A percentile compares a stretch with the other conserved stretches of the same genome.
Evolutionary conservation across 306 rosid genomes (phyloP).

Genomic region (Delonix regia): DNA sequence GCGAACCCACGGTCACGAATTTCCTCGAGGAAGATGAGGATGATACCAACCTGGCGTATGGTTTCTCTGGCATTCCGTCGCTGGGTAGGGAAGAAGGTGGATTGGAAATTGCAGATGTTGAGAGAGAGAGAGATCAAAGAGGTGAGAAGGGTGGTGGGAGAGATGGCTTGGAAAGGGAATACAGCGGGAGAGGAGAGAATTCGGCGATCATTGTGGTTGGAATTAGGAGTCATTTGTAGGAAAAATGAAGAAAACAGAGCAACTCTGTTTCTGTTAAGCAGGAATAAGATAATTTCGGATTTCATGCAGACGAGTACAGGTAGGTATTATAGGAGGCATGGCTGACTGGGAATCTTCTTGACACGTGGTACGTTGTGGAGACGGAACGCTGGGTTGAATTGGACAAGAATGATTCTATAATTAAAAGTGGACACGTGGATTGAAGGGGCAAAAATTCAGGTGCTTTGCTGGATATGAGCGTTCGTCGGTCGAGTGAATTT

Average conservation of each 20-base stretch:
- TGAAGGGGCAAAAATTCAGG: neutral
- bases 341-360: neutral
- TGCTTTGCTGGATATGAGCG: neutral
- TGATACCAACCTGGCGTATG: conserved; percentile 49
- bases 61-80: conserved; percentile 52
- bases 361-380: conserved; percentile 22
- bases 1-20: neutral
- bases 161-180: conserved; percentile 50
- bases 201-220: conserved; percentile 43
- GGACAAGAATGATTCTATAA: neutral
- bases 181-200: conserved; percentile 60
- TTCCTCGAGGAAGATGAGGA: conserved; percentile 61
- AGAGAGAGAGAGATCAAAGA: conserved; percentile 51
- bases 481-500: too few relatives aligned
- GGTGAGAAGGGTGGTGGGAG: conserved; percentile 46
- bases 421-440: neutral
- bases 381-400: neutral
- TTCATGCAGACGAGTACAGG: neutral
- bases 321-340: neutral
- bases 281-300: neutral
- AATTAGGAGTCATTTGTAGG: conserved; percentile 39
- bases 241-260: neutral
- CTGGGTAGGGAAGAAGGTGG: conserved; percentile 46
- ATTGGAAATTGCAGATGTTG: conserved; percentile 42
- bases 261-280: neutral